These are phyloP conservation scores for Earliella scabrosa DNA, from an alignment of 1,284 basidiomycete genomes.

Conservation along the genomic window DNA sequence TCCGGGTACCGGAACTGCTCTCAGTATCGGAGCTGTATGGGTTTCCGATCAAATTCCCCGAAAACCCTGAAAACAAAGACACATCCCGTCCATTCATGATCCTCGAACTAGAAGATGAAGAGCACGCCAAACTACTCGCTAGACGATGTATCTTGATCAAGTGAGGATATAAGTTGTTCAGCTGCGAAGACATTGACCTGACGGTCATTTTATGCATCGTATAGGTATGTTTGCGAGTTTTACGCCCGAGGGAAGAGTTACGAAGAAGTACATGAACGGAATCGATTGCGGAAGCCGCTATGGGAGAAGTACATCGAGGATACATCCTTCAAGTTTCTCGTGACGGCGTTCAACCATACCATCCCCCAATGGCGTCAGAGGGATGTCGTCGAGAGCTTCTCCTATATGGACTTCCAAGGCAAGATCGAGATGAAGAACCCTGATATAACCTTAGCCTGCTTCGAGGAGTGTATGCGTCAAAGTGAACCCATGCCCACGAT, in stretches of 20 bases:
- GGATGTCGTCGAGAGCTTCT: slow-evolving; percentile 80
- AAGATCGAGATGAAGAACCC: slow-evolving; percentile 86
- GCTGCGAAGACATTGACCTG: neutral
- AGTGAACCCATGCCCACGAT: slow-evolving; percentile 7
- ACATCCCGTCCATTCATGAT: slow-evolving; percentile 76
- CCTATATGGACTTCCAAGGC: slow-evolving; percentile 86
- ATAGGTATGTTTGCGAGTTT: slow-evolving; percentile 78
- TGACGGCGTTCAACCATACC: slow-evolving; percentile 78
- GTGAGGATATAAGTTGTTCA: slow-evolving; percentile 45
- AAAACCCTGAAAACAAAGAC: slow-evolving; percentile 48
- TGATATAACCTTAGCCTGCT: slow-evolving; percentile 78
- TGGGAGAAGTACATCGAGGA: slow-evolving; percentile 68
- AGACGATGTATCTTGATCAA: slow-evolving; percentile 85
- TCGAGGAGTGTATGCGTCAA: slow-evolving; percentile 87
- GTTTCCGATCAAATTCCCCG: slow-evolving; percentile 55
- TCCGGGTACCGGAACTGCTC: slow-evolving; percentile 79
- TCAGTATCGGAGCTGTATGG: slow-evolving; percentile 72
- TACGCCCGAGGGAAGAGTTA: slow-evolving; percentile 75
- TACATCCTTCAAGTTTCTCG: slow-evolving; percentile 82
- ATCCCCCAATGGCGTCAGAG: slow-evolving; percentile 69
- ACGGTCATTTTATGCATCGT: slow-evolving; percentile 15
- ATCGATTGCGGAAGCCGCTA: slow-evolving; percentile 48
- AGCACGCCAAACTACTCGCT: slow-evolving; percentile 76
- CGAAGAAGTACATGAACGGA: slow-evolving; percentile 68
- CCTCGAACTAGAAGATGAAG: slow-evolving; percentile 70